These are phyloP conservation scores for Monilinia polystroma DNA, from an alignment of 2,329 filamentous ascomycete genomes.

Conservation along the genomic window DNA sequence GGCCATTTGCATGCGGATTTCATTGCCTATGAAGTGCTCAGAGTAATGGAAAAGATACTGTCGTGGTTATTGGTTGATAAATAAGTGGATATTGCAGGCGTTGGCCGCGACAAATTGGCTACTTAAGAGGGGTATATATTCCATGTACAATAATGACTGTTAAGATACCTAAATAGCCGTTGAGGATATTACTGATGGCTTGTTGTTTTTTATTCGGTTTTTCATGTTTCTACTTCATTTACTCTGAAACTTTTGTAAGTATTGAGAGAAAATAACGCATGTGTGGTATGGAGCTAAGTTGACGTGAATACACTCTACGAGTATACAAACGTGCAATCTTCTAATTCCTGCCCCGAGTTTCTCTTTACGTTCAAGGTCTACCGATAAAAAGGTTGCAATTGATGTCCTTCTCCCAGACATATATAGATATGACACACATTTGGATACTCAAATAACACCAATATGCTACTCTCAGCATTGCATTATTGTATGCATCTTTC, in stretches of 20 bases:
- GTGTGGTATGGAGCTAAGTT: too few species aligned
- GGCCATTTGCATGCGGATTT: not conserved
- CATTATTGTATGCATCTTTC: too few species aligned
- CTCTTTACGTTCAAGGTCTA: too few species aligned
- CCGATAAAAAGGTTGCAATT: too few species aligned
- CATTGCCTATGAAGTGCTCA: conserved; percentile 8
- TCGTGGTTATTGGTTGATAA: not conserved
- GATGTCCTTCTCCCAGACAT: too few species aligned
- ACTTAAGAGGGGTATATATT: not conserved
- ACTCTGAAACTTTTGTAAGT: not conserved
- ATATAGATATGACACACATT: too few species aligned
- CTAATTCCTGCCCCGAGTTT: too few species aligned
- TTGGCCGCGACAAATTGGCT: not conserved
- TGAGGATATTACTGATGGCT: not conserved
- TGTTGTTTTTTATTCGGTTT: not conserved
- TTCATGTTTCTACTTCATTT: not conserved
- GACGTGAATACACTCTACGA: too few species aligned
- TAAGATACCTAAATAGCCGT: conserved; percentile 3
- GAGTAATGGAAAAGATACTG: conserved; percentile 3
- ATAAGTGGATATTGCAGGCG: not conserved
- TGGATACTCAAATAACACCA: too few species aligned
- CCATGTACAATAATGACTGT: not conserved
- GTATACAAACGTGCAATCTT: too few species aligned
- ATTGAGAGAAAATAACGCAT: not conserved
- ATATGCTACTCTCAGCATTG: too few species aligned